Evolutionary conservation across 2,329 filamentous ascomycete species (phyloP), one percentile per base, ranked within the genome.

Genomic region (Pseudocercospora cruenta): DNA sequence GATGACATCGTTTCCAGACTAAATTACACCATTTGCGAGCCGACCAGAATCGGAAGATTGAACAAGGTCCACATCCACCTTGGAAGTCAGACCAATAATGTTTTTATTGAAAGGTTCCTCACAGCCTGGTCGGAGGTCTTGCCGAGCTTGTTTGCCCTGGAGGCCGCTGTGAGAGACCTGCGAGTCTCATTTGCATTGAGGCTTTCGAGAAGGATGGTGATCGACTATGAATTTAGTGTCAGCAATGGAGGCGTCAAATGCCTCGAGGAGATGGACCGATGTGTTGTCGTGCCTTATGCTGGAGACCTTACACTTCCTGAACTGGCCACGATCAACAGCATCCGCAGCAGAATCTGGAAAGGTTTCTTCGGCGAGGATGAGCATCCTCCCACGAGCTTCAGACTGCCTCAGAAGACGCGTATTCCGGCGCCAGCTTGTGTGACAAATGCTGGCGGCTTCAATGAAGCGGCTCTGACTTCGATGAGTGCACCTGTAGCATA

Each of bases 91-190:
- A 68, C 60, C 5, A 64, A 67, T 22, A 64, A 68, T 26, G 62
- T 65, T 4, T 70, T 70, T 49, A n/a, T 67, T 7, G 68, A 68
- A 14, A 60, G 68, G 6, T 65, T 70, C 62, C 67, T 64, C 31
- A 58, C 59, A 1, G 64, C 66, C 8, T 70, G 68, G 68, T 31
- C 45, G 14, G 63, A 67, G 26, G 49, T 68, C 12, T 26, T 58
- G 10, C 62, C 62, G 10, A 57, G 55, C 16, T 26, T 70, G n/a
- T 36, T 24, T 10, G 59, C 5, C 21, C 68, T n/a, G 24, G 39
- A 12, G 47, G 22, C 16, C 14, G 16, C 24, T 3, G 45, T 60
- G 12, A 22, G 55, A 10, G 66, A 68, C 4, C 21, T 68, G 24
- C 66, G 66, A 3, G 26, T 70, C 2, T 60, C 63, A 3, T 70